Conservation (phyloP, 2,329 filamentous ascomycete genomes). For the Diaporthe batatas region DNA sequence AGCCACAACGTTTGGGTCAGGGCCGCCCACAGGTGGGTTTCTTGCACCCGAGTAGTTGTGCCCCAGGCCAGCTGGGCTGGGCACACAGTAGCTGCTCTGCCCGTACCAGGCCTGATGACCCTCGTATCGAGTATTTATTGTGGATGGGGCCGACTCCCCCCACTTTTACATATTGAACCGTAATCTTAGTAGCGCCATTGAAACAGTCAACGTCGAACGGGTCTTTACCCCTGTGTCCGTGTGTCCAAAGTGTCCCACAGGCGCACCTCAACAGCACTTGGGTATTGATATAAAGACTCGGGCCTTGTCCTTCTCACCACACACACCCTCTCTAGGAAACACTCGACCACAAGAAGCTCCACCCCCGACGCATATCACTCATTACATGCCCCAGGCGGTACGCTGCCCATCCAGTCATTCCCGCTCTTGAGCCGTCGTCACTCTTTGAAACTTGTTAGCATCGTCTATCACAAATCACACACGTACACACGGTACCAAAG, state of each 20-base stretch:
- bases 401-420: constrained; percentile 28
- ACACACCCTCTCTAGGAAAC: constrained; percentile 6
- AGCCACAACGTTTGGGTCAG: constrained; percentile 21
- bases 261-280: not conserved
- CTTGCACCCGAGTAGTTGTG: constrained; percentile 16
- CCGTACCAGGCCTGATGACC: constrained; percentile 20
- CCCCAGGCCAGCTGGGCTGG: constrained; percentile 25
- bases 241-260: not conserved
- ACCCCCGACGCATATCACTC: constrained; percentile 31
- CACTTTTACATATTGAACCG: constrained; percentile 25
- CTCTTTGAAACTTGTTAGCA: constrained; percentile 25
- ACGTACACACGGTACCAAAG: not conserved
- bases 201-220: constrained; percentile 24
- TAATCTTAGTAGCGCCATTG: constrained; percentile 25
- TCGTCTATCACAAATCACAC: not conserved
- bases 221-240: constrained; percentile 27
- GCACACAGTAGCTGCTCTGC: constrained; percentile 3
- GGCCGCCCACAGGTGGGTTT: constrained; percentile 2
- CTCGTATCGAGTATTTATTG: constrained; percentile 30
- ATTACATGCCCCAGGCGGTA: constrained; percentile 11
- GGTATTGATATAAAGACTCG: constrained; percentile 11
- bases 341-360: constrained; percentile 27
- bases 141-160: constrained; percentile 9
- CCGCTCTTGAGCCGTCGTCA: constrained; percentile 13
- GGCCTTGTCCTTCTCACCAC: constrained; percentile 5